Evolutionary conservation across 495 filamentous ascomycete genomes (phyloP).

Genomic region (Friedmanniomyces endolithicus): DNA sequence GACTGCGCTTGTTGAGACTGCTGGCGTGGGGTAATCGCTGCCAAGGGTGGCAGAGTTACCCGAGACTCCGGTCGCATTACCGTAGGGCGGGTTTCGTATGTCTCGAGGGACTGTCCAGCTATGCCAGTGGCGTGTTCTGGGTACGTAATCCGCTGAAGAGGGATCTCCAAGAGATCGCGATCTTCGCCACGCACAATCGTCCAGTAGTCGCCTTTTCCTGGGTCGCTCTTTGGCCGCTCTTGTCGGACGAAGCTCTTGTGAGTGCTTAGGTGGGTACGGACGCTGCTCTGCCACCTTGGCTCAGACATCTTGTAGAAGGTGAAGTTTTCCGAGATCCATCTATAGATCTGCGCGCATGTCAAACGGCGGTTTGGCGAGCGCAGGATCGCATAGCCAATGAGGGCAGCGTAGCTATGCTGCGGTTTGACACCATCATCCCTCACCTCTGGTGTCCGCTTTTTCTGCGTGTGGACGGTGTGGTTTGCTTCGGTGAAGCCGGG

Average conservation of each 20-base stretch:
- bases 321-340: conserved; percentile 94
- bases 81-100: too few relatives aligned
- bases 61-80: too few relatives aligned
- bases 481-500: too few relatives aligned
- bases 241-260: conserved; percentile 97
- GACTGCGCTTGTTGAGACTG: too few relatives aligned
- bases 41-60: too few relatives aligned
- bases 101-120: too few relatives aligned
- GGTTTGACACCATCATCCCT: conserved; percentile 87
- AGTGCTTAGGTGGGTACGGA: conserved; percentile 88
- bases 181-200: conserved; percentile 77
- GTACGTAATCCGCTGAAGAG: conserved; percentile 42
- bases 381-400: conserved; percentile 95
- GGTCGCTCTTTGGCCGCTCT: conserved; percentile 91
- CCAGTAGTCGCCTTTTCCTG: conserved; percentile 99
- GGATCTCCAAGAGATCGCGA: conserved; percentile 73
- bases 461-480: too few relatives aligned
- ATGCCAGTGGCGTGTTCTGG: background rate
- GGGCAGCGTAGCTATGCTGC: conserved; percentile 75
- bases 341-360: conserved; percentile 95
- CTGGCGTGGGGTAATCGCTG: too few relatives aligned
- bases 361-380: conserved; percentile 71
- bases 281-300: conserved; percentile 95
- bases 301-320: conserved; percentile 72
- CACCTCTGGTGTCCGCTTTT: too few relatives aligned